Evolutionary conservation across 805 yeast species (phyloP).

Genomic region (Metschnikowia gelsemii): DNA sequence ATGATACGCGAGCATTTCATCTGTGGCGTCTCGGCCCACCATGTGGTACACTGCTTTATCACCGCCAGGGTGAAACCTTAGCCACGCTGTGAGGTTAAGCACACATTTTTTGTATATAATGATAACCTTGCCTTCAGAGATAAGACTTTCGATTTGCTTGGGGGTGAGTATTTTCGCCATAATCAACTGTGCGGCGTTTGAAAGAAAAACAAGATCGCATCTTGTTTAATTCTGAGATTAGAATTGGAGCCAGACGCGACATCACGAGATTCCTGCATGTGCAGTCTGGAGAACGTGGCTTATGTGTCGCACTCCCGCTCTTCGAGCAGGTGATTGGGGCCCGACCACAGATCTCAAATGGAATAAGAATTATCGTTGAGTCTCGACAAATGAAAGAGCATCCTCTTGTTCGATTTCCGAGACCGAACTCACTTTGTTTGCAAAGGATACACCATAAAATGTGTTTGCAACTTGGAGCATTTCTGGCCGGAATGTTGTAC

Average conservation of each 20-base stretch:
- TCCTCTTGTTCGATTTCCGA: conserved; percentile 66
- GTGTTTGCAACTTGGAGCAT: conserved; percentile 83
- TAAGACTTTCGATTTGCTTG: conserved; percentile 51
- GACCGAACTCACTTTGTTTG: conserved; percentile 77
- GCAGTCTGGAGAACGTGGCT: too few species aligned
- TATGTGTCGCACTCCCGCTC: too few species aligned
- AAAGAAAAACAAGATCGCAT: background rate
- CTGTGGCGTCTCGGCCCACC: conserved; percentile 88
- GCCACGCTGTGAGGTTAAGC: conserved; percentile 68
- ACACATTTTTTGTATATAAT: conserved; percentile 65
- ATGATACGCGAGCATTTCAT: conserved; percentile 87
- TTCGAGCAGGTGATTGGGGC: too few species aligned
- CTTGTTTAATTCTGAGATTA: conserved; percentile 2
- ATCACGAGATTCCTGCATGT: conserved; percentile 9
- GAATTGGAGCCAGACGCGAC: conserved; percentile 6
- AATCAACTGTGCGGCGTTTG: background rate
- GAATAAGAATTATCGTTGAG: conserved; percentile 38
- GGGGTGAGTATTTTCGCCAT: conserved; percentile 23
- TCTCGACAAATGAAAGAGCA: conserved; percentile 83
- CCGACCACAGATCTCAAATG: background rate
- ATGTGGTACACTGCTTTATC: conserved; percentile 79
- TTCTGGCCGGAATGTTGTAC: conserved; percentile 95
- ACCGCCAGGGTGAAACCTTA: conserved; percentile 83
- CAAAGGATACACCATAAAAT: conserved; percentile 84
- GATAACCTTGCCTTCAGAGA: conserved; percentile 65